Conservation (phyloP, 2,329 filamentous ascomycete species). For the Dendrostoma leiphaemia region DNA sequence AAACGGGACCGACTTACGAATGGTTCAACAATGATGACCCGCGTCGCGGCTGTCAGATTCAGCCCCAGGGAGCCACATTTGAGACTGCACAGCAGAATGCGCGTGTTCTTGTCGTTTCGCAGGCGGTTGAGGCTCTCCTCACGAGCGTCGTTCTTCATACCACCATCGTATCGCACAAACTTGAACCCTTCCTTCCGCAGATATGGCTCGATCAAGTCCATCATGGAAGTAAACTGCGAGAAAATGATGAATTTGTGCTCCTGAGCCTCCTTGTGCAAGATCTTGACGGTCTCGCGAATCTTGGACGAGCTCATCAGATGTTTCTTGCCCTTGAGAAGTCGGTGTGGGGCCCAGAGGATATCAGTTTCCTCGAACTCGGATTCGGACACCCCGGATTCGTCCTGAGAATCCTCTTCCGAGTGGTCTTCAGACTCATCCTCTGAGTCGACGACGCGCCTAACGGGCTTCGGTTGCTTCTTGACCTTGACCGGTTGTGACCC, state of each 20-base stretch:
- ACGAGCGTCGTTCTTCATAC: constrained; percentile 89
- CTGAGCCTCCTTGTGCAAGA: constrained; percentile 73
- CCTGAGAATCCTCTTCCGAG: constrained; percentile 23
- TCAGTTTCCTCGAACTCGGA: constrained; percentile 34
- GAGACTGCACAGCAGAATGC: constrained; percentile 87
- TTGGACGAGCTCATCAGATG: constrained; percentile 77
- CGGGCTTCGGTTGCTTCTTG: constrained; percentile 28
- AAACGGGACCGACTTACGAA: constrained; percentile 99
- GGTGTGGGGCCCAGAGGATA: constrained; percentile 1
- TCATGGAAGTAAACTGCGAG: constrained; percentile 97
- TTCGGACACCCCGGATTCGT: constrained; percentile 35
- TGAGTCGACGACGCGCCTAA: constrained; percentile 26
- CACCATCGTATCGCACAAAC: constrained; percentile 89
- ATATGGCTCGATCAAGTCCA: constrained; percentile 93
- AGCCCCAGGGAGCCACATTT: constrained; percentile 91
- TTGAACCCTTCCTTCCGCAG: constrained; percentile 70
- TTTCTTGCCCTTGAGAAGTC: neutral
- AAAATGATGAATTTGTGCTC: constrained; percentile 98
- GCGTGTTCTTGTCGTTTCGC: constrained; percentile 69
- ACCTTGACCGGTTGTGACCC: constrained; percentile 28
- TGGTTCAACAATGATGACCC: constrained; percentile 92
- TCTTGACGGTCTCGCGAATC: constrained; percentile 78
- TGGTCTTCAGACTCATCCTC: constrained; percentile 33
- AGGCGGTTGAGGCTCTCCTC: constrained; percentile 81
- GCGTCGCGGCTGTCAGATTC: constrained; percentile 88